Evolutionary conservation across 2,329 filamentous ascomycete species (phyloP), one percentile per base, ranked within the genome.

Genomic region (Curvularia hawaiiensis): DNA sequence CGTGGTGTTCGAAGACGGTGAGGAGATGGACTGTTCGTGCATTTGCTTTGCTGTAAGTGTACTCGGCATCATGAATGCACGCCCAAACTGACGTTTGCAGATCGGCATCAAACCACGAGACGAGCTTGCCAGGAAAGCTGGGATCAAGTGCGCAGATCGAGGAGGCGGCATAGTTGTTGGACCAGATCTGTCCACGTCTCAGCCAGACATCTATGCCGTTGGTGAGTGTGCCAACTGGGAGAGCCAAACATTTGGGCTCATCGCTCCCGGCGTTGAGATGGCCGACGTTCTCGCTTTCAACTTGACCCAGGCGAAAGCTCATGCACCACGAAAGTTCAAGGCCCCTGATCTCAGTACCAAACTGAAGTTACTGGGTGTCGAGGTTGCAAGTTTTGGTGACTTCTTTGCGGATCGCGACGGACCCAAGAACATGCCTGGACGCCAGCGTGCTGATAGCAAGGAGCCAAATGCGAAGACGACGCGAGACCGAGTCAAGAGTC

Each of bases 161-260:
- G 89, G 90, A 12, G 90, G 91, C 49, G 90, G 90, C n/a, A 87
- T 93, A 53, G 83, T 93, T 28, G 84, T 94, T 58, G 82, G 86
- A 61, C 82, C 81, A 56, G 80, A 85, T 64, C 78, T 97, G 6
- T 82, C 83, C 60, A 96, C 92, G 2, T 95, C 86, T 31, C 75
- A 83, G 4, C 80, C 86, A 0, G 87, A 89, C 61, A 85, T 97
- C 49, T 97, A 95, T 72, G 92, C 92, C 46, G 89, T 97, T 49
- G 93, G 92, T 55, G 93, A 97, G 77, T 97, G 92, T 68, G 92
- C 92, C 5, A 95, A 89, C 78, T 97, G 91, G 91, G 84, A 93
- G 61, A 89, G 86, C 64, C 90, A 95, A 75, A 92, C 91, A 0
- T 97, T 92, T 64, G 92, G 92, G 6, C 84, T 97, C 20, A 96